phyloP scores from a whole-genome alignment of 805 yeast species.

The Phaffomyces opuntiae region DNA sequence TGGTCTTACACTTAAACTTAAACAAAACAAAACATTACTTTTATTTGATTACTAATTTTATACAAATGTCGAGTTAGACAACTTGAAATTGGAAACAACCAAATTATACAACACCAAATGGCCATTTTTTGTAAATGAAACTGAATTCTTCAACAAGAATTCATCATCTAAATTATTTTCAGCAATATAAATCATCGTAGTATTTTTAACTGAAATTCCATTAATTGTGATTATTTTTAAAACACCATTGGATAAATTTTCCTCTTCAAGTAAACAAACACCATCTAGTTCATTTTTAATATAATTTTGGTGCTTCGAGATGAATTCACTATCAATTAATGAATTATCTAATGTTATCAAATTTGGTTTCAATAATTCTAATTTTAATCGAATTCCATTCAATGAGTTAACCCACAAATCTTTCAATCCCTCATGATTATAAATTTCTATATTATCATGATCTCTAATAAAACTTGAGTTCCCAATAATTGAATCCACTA shows the following conservation, averaged over 20 bases:
- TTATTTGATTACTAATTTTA: background rate
- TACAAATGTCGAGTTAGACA: background rate
- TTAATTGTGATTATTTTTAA: conserved; percentile 17
- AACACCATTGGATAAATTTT: conserved; percentile 9
- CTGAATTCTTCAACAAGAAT: background rate
- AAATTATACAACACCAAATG: conserved; percentile 1
- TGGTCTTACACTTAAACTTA: no score
- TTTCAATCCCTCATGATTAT: background rate
- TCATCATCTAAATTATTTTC: background rate
- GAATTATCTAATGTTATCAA: conserved; percentile 34
- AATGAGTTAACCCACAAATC: conserved; percentile 21
- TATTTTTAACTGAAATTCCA: conserved; percentile 13
- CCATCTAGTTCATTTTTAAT: conserved; percentile 6
- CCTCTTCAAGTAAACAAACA: conserved; percentile 9
- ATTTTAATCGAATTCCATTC: conserved; percentile 34
- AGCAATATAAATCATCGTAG: conserved; percentile 8
- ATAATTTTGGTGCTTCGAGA: conserved; percentile 6
- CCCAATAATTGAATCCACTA: conserved; percentile 14
- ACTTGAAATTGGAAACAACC: conserved; percentile 5
- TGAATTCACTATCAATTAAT: conserved; percentile 22
- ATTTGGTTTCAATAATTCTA: conserved; percentile 40
- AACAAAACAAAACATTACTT: no score
- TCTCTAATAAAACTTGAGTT: conserved; percentile 1
- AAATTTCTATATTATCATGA: background rate
- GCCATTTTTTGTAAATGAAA: conserved; percentile 4